Conservation (phyloP, 1,284 basidiomycete species). For the Puccinia hordei region DNA sequence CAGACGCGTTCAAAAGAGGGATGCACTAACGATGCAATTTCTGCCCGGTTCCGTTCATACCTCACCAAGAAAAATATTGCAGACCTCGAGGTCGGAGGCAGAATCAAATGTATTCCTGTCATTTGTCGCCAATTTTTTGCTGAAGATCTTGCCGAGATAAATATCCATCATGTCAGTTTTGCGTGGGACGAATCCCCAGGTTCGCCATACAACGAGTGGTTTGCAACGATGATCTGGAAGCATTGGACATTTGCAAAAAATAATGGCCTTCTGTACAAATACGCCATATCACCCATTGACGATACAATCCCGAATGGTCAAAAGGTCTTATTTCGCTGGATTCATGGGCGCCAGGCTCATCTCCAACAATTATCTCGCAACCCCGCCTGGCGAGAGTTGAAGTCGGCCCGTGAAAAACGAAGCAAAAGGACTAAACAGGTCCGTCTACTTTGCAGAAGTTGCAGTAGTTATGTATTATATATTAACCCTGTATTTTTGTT, state of each 20-base stretch:
- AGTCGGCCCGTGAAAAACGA: background rate
- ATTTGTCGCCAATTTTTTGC: conserved; percentile 21
- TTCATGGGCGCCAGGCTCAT: conserved; percentile 1
- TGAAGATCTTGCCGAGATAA: background rate
- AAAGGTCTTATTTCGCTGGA: background rate
- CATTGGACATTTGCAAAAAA: conserved; percentile 15
- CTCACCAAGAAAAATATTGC: background rate
- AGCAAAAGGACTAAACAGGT: conserved; percentile 4
- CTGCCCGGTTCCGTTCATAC: background rate
- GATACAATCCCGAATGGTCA: background rate
- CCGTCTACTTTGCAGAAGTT: background rate
- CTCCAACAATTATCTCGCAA: background rate
- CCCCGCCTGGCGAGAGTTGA: background rate
- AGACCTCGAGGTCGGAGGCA: conserved; percentile 11
- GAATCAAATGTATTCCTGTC: background rate
- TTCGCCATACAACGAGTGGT: conserved; percentile 11
- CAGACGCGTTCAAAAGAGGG: background rate
- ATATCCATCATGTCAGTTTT: conserved; percentile 12
- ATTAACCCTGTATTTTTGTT: background rate
- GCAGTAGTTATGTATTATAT: background rate
- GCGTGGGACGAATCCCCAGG: background rate
- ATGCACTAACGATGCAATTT: background rate
- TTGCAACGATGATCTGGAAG: conserved; percentile 5
- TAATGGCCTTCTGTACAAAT: conserved; percentile 2
- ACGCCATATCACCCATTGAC: conserved; percentile 2